Evolutionary conservation across 106 monocot species (phyloP).

Genomic region (Xerophyta viscosa): DNA sequence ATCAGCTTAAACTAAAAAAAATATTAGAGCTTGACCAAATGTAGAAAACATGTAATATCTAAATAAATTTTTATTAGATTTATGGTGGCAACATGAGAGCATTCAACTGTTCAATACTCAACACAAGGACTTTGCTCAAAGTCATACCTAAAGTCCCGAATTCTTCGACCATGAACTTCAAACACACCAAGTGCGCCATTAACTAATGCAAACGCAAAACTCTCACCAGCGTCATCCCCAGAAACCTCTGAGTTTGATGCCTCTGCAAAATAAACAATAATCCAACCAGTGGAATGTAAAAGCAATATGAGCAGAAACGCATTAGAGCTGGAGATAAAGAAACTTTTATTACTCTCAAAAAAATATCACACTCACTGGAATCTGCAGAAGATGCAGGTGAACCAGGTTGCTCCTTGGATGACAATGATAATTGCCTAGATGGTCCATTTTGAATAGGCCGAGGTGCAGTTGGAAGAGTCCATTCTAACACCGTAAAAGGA

Average conservation of each 20-base stretch:
- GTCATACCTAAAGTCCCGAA: constrained; percentile 91
- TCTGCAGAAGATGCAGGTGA: constrained; percentile 24
- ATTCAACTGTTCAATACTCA: too few species aligned
- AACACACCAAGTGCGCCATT: constrained; percentile 99
- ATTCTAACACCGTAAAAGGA: constrained; percentile 98
- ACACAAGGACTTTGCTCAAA: too few species aligned
- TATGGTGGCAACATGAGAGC: too few species aligned
- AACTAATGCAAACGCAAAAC: constrained; percentile 96
- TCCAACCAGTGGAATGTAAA: not conserved
- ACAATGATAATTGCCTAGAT: constrained; percentile 45
- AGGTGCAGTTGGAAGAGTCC: constrained; percentile 92
- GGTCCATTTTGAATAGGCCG: constrained; percentile 61
- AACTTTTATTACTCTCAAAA: too few species aligned
- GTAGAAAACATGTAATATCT: too few species aligned
- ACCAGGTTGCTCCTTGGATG: constrained; percentile 27
- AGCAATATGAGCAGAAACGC: too few species aligned
- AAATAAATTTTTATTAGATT: too few species aligned
- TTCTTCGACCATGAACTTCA: constrained; percentile 97
- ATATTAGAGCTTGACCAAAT: too few species aligned
- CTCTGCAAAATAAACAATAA: constrained; percentile 29
- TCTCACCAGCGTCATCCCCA: constrained; percentile 81
- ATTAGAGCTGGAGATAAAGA: too few species aligned
- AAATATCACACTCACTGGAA: constrained; percentile 62
- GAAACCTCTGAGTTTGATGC: constrained; percentile 40
- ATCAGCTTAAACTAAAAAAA: too few species aligned